Base-by-base conservation (phyloP, 2,329 filamentous ascomycete species). In the Beauveria medogensis region DNA sequence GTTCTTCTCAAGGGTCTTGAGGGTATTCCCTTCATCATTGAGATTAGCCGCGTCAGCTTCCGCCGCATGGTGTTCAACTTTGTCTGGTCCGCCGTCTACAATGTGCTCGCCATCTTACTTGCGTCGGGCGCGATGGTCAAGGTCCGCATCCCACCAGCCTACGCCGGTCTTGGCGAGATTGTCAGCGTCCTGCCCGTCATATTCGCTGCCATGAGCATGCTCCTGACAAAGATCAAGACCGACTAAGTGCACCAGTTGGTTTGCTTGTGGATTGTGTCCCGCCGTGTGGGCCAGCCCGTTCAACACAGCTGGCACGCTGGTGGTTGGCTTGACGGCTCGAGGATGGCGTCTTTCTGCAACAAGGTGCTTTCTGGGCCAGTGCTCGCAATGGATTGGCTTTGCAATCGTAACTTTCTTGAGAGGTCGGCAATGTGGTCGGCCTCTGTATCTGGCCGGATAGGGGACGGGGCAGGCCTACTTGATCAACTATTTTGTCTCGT, bases 161-260 rank as follows among this genome's bases (percentile, higher is more conserved):
- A 72, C 73, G 84, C 86, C 0, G 86, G 84, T 0, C 64, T 88
- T 51, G 85, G 86, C 0, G 86, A 89, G 73, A 70, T 89, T 53
- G 82, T 86, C 14, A 88, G 85, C 68, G 81, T 89, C 0, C 53
- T 85, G 63, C 86, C 86, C 0, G 85, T 89, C 12, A 78, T 89
- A 30, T 44, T 69, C 2, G 66, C 67, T 6, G 69, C 68, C 40
- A 60, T 66, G 59, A 69, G 69, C 6, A 72, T 73, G 71, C 58
- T 72, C 54, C 55, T 67, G 54, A 65, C 55, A 22, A 65, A 63
- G 62, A 62, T 62, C 50, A 62, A 64, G 59, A 44, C 60, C 1
- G 43, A 60, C 14, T 53, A 62, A 22, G 20, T 41, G 18, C 26
- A 9, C 12, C 41, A 8, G n/a, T 56, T 34, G 18, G 18, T 41